Evolutionary conservation across 768 basidiomycete species (phyloP), one percentile per base, ranked within the genome.

Genomic region (Stropharia rugosoannulata): DNA sequence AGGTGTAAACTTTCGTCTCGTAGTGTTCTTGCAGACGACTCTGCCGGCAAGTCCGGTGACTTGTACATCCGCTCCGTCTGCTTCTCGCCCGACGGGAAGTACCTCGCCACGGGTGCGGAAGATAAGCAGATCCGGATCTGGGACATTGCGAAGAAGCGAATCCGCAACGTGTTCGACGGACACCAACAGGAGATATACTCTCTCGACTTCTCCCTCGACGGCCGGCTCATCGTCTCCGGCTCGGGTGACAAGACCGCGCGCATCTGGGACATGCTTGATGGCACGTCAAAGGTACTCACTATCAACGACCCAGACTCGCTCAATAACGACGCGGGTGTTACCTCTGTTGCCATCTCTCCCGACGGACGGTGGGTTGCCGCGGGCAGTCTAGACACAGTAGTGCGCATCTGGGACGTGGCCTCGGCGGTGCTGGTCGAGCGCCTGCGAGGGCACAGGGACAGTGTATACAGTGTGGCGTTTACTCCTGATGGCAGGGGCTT

Each of bases 101-200:
- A 79, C 60, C 82, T 98, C 37, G 96, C 96, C 29, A 98, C 96
- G 1, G 96, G 96, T 11, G 95, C 95, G 0, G 96, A 98, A 70
- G 96, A 98, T 74, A 86, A 91, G 57, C 87, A 90, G 66, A 94
- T 98, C 64, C 79, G 96, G 90, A 92, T 97, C 63, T 97, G 95
- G 95, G 93, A 95, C 64, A 92, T 97, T 62, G 79, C 80, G 44
- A 86, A 85, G 64, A 87, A 87, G 63, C 82, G 82, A 36, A 91
- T 95, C 66, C 82, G 86, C 54, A 86, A 83, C 59, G 75, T 90
- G 9, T 93, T 95, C 63, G 86, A 90, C 60, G 95, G 95, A 4
- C 95, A 97, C 73, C 84, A 85, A 64, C 90, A 93, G 66, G 95
- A 96, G 66, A 94, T 97, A 65, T 96, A 96, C 72, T 93, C 93